phyloP scores from a whole-genome alignment of 1,284 basidiomycete species.

The Kwoniella shivajii region DNA sequence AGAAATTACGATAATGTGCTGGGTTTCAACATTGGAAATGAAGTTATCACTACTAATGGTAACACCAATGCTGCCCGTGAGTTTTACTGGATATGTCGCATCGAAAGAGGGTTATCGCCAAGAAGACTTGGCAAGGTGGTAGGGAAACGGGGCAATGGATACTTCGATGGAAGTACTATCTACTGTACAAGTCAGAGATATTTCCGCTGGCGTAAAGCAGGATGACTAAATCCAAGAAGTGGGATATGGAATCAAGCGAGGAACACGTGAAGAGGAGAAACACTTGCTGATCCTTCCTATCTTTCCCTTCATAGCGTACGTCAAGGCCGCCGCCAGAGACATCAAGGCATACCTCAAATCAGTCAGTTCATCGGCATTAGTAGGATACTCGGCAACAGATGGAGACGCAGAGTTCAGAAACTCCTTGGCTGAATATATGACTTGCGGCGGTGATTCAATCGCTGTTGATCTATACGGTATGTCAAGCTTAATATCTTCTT shows the following conservation, averaged over 20 bases:
- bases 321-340: slow-evolving; percentile 90
- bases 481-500: slow-evolving; percentile 56
- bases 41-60: slow-evolving; percentile 67
- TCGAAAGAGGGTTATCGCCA: background rate
- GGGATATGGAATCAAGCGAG: no score
- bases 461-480: slow-evolving; percentile 83
- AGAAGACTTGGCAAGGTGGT: no score
- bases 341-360: slow-evolving; percentile 78
- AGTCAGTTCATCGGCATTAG: slow-evolving; percentile 67
- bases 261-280: background rate
- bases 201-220: background rate
- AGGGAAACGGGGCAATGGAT: no score
- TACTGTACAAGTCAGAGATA: background rate
- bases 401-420: slow-evolving; percentile 67
- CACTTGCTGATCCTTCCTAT: slow-evolving; percentile 4
- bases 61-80: slow-evolving; percentile 65
- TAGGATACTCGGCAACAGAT: slow-evolving; percentile 85
- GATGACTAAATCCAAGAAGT: no score
- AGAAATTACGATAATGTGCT: slow-evolving; percentile 78
- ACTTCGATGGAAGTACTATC: background rate
- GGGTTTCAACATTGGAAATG: slow-evolving; percentile 83
- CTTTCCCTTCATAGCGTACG: slow-evolving; percentile 64
- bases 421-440: slow-evolving; percentile 74
- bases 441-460: slow-evolving; percentile 71
- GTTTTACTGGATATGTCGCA: slow-evolving; percentile 21